These are phyloP conservation scores for Podospora pseudoanserina DNA, from an alignment of 495 filamentous ascomycete species.

Conservation along the genomic window DNA sequence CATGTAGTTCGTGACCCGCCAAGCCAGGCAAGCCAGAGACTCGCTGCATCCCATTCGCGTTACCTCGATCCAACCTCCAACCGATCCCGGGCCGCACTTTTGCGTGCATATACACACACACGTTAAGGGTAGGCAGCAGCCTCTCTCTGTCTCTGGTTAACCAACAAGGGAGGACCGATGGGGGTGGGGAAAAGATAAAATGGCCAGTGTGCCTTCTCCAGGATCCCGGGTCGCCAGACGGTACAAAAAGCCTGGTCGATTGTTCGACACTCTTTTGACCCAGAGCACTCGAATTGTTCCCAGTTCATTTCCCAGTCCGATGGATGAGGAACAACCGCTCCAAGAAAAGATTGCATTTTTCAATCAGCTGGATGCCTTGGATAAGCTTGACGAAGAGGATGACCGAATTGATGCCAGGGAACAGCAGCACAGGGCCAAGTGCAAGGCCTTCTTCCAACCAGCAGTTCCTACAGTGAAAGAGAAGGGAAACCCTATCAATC, in stretches of 20 bases:
- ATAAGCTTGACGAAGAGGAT: constrained; percentile 20
- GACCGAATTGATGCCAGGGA: constrained; percentile 25
- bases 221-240: not conserved
- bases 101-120: not conserved
- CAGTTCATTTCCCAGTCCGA: not conserved
- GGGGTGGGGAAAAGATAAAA: not conserved
- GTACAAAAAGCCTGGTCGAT: not conserved
- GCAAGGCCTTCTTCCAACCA: constrained; percentile 24
- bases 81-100: not conserved
- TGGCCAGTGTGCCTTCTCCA: not conserved
- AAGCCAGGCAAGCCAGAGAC: not conserved
- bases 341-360: constrained; percentile 32
- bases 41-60: not conserved
- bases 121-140: not conserved
- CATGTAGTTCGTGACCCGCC: constrained; percentile 7
- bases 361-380: constrained; percentile 25
- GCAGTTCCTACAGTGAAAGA: not conserved
- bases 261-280: not conserved
- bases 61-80: not conserved
- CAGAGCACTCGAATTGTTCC: not conserved
- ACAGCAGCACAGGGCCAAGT: constrained; percentile 20
- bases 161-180: not conserved
- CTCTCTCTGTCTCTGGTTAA: not conserved
- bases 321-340: constrained; percentile 13
- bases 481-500: not conserved